A percentile compares a stretch with the other conserved stretches of the same genome.
Conservation (phyloP, 345 rosid genomes). For the Arabidopsis arenosa region DNA sequence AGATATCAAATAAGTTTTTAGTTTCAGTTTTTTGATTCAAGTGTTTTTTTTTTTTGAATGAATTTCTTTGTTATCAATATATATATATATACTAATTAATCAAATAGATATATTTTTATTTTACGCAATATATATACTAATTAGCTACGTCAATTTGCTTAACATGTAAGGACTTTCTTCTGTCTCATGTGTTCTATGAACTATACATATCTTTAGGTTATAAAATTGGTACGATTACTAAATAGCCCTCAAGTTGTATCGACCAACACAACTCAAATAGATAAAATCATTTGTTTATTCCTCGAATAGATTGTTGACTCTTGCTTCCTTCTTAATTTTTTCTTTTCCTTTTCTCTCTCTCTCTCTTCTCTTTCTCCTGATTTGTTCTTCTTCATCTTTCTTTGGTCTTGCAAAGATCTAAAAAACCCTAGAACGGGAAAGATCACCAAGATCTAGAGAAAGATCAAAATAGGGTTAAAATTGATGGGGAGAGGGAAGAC, state of each 20-base stretch:
- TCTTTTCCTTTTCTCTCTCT: not conserved
- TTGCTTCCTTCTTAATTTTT: not conserved
- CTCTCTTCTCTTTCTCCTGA: slow-evolving; percentile 32
- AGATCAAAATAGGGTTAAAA: slow-evolving; percentile 15
- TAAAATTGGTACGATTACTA: slow-evolving; percentile 20
- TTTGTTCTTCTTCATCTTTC: slow-evolving; percentile 34
- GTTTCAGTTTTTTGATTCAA: not conserved
- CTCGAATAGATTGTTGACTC: slow-evolving; percentile 36
- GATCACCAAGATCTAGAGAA: slow-evolving; percentile 23
- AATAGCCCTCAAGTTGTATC: slow-evolving; percentile 24
- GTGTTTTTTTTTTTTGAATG: too few relatives aligned
- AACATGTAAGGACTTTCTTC: not conserved
- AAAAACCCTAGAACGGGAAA: slow-evolving; percentile 44
- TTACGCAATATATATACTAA: not conserved
- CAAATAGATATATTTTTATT: not conserved
- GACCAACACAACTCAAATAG: slow-evolving; percentile 14
- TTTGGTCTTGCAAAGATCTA: slow-evolving; percentile 37
- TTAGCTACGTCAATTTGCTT: slow-evolving; percentile 8
- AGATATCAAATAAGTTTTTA: not conserved
- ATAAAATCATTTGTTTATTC: slow-evolving; percentile 23
- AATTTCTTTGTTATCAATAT: not conserved
- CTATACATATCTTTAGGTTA: slow-evolving; percentile 8
- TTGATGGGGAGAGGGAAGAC: slow-evolving; percentile 83
- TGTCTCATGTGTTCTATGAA: slow-evolving; percentile 1
- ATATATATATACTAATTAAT: not conserved